Conservation (phyloP, 345 rosid species). For the Euphorbia lathyris region DNA sequence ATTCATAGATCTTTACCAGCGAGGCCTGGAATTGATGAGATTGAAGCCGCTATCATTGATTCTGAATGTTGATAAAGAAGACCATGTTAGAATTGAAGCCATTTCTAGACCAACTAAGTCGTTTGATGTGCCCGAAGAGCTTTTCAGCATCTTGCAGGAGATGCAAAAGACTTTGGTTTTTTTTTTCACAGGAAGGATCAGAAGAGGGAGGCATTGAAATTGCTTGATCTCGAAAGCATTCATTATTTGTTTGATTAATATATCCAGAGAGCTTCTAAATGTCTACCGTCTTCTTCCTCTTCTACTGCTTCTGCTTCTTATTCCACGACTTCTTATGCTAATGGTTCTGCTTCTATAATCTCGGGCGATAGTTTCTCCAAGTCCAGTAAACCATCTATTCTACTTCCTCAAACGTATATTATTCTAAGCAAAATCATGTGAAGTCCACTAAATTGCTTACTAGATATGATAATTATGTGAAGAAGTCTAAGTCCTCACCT, state of each 20-base stretch:
- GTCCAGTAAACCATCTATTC: slow-evolving; percentile 16
- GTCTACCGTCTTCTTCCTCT: slow-evolving; percentile 31
- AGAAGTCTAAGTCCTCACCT: slow-evolving; percentile 48
- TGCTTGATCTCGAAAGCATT: slow-evolving; percentile 71
- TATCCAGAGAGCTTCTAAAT: slow-evolving; percentile 79
- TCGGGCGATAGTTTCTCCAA: not conserved
- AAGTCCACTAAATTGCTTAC: slow-evolving; percentile 43
- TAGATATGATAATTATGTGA: slow-evolving; percentile 71
- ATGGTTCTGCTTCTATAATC: slow-evolving; percentile 27
- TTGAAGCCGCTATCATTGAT: slow-evolving; percentile 65
- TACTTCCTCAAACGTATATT: slow-evolving; percentile 23
- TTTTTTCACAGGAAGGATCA: slow-evolving; percentile 66
- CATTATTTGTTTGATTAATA: slow-evolving; percentile 70
- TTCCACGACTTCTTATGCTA: slow-evolving; percentile 21
- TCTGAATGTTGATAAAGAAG: slow-evolving; percentile 71
- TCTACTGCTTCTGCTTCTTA: not conserved
- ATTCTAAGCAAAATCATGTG: slow-evolving; percentile 29
- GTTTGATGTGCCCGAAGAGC: slow-evolving; percentile 63
- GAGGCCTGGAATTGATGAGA: slow-evolving; percentile 74
- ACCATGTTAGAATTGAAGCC: slow-evolving; percentile 57
- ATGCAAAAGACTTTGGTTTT: slow-evolving; percentile 59
- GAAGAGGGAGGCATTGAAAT: slow-evolving; percentile 60
- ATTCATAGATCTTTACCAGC: slow-evolving; percentile 75
- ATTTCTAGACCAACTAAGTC: slow-evolving; percentile 46
- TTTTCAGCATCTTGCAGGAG: slow-evolving; percentile 62